Percentiles rank a stretch among this genome's conserved stretches.
Conservation (phyloP, 2,329 filamentous ascomycete genomes). For the Davidsoniella eucalypti region DNA sequence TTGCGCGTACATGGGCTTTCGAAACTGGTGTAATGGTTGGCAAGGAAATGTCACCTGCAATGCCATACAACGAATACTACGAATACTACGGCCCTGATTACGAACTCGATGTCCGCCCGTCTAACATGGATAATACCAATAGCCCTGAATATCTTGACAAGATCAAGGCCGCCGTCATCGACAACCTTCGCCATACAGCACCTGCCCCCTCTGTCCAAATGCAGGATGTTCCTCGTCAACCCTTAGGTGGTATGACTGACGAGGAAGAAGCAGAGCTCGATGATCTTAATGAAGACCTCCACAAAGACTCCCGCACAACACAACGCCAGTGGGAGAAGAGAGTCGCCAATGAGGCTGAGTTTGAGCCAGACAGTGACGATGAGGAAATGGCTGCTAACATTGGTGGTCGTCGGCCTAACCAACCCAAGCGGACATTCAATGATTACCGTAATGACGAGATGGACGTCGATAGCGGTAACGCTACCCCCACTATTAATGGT, state of each 20-base stretch:
- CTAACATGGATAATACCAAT: constrained; percentile 84
- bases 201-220: constrained; percentile 84
- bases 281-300: constrained; percentile 66
- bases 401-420: constrained; percentile 43
- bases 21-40: constrained; percentile 85
- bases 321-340: constrained; percentile 70
- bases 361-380: constrained; percentile 67
- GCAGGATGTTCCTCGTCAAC: constrained; percentile 53
- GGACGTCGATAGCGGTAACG: constrained; percentile 23
- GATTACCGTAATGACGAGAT: constrained; percentile 31
- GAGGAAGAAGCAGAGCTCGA: constrained; percentile 51
- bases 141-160: constrained; percentile 66
- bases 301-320: constrained; percentile 68
- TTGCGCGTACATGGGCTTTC: constrained; percentile 91
- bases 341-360: constrained; percentile 60
- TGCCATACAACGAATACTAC: constrained; percentile 96
- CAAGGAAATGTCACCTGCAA: constrained; percentile 60
- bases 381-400: constrained; percentile 63
- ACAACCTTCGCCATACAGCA: constrained; percentile 74
- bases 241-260: constrained; percentile 45
- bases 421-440: constrained; percentile 33
- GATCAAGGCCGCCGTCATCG: constrained; percentile 64
- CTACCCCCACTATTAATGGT: constrained; percentile 22
- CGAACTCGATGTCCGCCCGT: constrained; percentile 73
- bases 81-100: constrained; percentile 85